phyloP scores from a whole-genome alignment of 2,329 filamentous ascomycete genomes.

The Trichoderma polysporum region DNA sequence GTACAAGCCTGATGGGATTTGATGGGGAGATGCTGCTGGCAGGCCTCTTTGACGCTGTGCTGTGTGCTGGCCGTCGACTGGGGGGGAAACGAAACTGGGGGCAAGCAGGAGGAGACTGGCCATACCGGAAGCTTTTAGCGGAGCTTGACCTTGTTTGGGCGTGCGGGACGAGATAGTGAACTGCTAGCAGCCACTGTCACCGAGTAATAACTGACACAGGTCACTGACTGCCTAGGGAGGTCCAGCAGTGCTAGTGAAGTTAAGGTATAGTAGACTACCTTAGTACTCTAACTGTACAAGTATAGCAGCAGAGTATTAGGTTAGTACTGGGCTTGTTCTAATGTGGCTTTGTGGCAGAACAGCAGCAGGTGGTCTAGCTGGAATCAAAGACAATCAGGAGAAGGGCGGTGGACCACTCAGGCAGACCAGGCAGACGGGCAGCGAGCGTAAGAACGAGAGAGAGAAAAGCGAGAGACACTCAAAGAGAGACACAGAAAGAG shows the following conservation, averaged over 20 bases:
- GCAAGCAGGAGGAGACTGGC: background rate
- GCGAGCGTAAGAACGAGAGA: background rate
- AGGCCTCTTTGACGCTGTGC: background rate
- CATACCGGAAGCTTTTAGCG: background rate
- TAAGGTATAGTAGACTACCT: background rate
- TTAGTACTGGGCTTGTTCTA: background rate
- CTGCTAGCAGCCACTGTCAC: constrained; percentile 12
- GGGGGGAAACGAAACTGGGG: background rate
- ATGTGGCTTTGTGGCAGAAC: background rate
- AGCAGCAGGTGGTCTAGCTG: background rate
- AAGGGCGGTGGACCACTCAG: background rate
- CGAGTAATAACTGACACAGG: background rate
- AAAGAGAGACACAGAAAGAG: background rate
- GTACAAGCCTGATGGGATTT: background rate
- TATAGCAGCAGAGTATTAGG: background rate
- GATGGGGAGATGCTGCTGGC: background rate
- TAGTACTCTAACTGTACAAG: no score
- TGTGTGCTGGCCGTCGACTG: background rate
- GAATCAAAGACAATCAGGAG: background rate
- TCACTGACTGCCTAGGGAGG: constrained; percentile 1
- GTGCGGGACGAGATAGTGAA: background rate
- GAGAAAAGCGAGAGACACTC: background rate
- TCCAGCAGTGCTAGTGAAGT: background rate
- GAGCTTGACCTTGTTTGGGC: constrained; percentile 10
- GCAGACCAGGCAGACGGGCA: background rate